Percentiles rank a stretch among this genome's conserved stretches.
Conservation (phyloP, 2,329 filamentous ascomycete species). For the Colletotrichum plurivorum region DNA sequence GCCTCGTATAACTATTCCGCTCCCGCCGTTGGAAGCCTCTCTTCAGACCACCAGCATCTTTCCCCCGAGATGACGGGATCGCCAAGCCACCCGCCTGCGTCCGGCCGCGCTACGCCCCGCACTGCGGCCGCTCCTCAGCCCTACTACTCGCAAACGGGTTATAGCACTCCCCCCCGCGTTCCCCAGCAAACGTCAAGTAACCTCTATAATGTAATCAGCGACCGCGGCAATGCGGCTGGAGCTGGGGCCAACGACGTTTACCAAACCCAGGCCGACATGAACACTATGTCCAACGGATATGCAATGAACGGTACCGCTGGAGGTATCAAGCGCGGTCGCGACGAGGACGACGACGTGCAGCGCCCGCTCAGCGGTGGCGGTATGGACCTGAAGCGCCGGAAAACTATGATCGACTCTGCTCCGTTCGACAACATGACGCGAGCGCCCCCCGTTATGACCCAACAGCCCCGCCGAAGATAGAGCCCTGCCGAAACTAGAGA, state of each 20-base stretch:
- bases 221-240: conserved; percentile 78
- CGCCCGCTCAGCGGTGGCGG: conserved; percentile 74
- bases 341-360: conserved; percentile 72
- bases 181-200: conserved; percentile 79
- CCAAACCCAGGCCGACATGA: conserved; percentile 74
- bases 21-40: conserved; percentile 74
- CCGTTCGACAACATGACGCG: conserved; percentile 66
- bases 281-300: conserved; percentile 73
- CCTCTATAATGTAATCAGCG: conserved; percentile 91
- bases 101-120: conserved; percentile 87
- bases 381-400: conserved; percentile 81
- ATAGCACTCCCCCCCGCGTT: conserved; percentile 83
- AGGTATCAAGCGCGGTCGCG: conserved; percentile 62
- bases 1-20: conserved; percentile 84
- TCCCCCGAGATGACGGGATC: conserved; percentile 88
- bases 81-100: conserved; percentile 82
- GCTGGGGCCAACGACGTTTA: conserved; percentile 78
- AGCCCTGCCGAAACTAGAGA: conserved; percentile 54
- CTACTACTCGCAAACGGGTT: conserved; percentile 80
- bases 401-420: conserved; percentile 76
- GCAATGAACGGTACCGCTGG: conserved; percentile 74
- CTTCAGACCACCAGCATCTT: conserved; percentile 81
- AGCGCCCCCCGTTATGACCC: conserved; percentile 60
- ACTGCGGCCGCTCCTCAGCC: conserved; percentile 79
- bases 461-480: conserved; percentile 55